Base-by-base conservation (phyloP, 805 yeast species). In the Pichia cabralensis region DNA sequence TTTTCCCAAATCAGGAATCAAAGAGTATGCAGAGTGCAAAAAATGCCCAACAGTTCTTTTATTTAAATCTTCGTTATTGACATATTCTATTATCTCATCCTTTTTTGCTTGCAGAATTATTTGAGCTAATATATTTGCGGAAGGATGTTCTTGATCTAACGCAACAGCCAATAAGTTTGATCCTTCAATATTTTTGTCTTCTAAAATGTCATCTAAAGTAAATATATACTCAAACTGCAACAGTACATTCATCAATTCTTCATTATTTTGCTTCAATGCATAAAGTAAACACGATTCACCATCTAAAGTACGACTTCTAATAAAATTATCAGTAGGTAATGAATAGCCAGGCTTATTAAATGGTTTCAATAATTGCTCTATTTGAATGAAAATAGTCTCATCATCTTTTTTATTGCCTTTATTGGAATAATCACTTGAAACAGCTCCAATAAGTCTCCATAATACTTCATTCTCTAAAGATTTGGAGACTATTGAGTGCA, bases 221-320 rank as follows among this genome's bases (percentile, higher is more conserved):
- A 74, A 75, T 39, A 75, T 59, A 4, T 53, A 45, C 14, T 65
- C 70, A 29, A 53, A 63, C 17, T 63, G 59, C 5, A 80, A 31
- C 0, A 84, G 45, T 12, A 60, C 50, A 20, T 55, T 37, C 45
- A 83, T 69, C 0, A 72, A 50, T 5, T 58, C 60, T 27, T 56
- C 47, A 38, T 70, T 71, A 28, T 58, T 58, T 15, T 71, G 53
- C 28, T 63, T 66, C 2, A 82, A 59, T 0, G 89, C 81, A 39
- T 72, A 58, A 64, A 75, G 69, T 26, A 88, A 52, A 10, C 77
- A 61, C 3, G 95, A 81, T 46, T 82, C 88, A 2, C 96, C 95
- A 14, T 63, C 53, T 0, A 56, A 50, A n/a, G 62, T 60, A 26
- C 74, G 51, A 32, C 67, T 60, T 33, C 55, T 49, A 2, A 73